Evolutionary conservation across 2,329 filamentous ascomycete genomes (phyloP).

Genomic region (Xylariaceae sp.): DNA sequence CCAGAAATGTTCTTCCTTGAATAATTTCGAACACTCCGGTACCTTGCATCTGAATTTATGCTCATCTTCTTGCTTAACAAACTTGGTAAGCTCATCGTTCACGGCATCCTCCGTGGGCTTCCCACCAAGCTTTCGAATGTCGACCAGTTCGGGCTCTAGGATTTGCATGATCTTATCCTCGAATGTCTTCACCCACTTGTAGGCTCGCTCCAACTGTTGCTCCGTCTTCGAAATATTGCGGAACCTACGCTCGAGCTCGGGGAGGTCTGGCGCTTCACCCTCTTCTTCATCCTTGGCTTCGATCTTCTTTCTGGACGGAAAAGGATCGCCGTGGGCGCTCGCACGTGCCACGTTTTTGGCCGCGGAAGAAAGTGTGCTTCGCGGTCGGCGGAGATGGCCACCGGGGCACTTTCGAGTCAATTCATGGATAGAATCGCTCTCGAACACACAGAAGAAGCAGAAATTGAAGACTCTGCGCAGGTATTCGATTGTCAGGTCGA

Average conservation of each 20-base stretch:
- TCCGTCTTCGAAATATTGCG: slow-evolving; percentile 71
- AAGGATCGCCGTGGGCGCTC: slow-evolving; percentile 74
- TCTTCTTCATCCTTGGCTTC: slow-evolving; percentile 58
- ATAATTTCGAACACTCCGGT: slow-evolving; percentile 91
- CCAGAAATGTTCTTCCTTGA: slow-evolving; percentile 97
- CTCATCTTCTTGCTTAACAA: slow-evolving; percentile 95
- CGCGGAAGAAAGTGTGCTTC: slow-evolving; percentile 74
- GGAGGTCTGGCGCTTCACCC: slow-evolving; percentile 55
- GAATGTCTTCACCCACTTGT: slow-evolving; percentile 98
- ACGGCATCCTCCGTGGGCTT: slow-evolving; percentile 80
- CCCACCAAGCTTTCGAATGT: slow-evolving; percentile 86
- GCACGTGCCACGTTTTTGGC: slow-evolving; percentile 82
- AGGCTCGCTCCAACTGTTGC: slow-evolving; percentile 87
- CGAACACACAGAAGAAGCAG: slow-evolving; percentile 99
- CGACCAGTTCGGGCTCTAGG: slow-evolving; percentile 80
- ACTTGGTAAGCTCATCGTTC: slow-evolving; percentile 78
- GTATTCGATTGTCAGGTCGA: slow-evolving; percentile 94
- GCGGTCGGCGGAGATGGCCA: slow-evolving; percentile 88
- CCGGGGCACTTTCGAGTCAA: slow-evolving; percentile 92
- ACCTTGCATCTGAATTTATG: slow-evolving; percentile 96
- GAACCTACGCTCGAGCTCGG: slow-evolving; percentile 65
- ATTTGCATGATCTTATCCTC: slow-evolving; percentile 95
- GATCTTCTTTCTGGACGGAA: slow-evolving; percentile 75
- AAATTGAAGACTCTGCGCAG: slow-evolving; percentile 96
- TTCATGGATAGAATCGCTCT: slow-evolving; percentile 95